Base-by-base conservation (phyloP, 2,329 filamentous ascomycete genomes). In the Scedosporium aurantiacum region DNA sequence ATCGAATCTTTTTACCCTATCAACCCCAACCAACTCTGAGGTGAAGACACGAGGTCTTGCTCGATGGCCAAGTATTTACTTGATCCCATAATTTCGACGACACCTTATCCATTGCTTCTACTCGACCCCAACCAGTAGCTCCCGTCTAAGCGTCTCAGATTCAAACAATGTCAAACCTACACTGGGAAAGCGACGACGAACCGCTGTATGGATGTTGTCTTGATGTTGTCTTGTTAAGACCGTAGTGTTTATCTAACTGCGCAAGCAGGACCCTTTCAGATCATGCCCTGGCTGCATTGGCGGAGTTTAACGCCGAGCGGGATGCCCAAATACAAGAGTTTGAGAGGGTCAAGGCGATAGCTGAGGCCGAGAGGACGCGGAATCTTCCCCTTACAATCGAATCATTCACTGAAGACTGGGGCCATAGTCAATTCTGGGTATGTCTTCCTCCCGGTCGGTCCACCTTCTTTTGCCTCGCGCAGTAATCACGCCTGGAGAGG, bases 391-490 rank as follows among this genome's bases (percentile, higher is more conserved):
- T 82, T 61, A 77, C 75, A 16, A 93, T 93, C 82, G 83, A 88
- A 32, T 76, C 81, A 1, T 94, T 93, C 68, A 78, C 79, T 1
- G 90, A 93, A 73, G 87, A 93, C 72, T 94, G 90, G 90, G 90
- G 92, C 69, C 82, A 87, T 68, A 88, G 83, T 64, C 89, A 93
- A 73, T 94, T 94, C 69, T 94, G 90, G 89, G 86, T 89, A 77
- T 45, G 78, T 70, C 18, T 37, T 40, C 12, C 45, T 58, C 21
- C 32, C 32, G 10, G 7, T 8, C 28, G 7, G 16, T 23, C 21
- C 21, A 10, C 45, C 58, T 21, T 21, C 18, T 10, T 18, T 25
- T 37, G 32, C 8, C 32, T 37, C 32, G 1, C 32, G 10, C 5
- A 37, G 8, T 37, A 12, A 37, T 37, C 32, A 37, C 4, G 32